Base-by-base conservation (phyloP, 257 asterid genomes). In the Cynanchum wilfordii region DNA sequence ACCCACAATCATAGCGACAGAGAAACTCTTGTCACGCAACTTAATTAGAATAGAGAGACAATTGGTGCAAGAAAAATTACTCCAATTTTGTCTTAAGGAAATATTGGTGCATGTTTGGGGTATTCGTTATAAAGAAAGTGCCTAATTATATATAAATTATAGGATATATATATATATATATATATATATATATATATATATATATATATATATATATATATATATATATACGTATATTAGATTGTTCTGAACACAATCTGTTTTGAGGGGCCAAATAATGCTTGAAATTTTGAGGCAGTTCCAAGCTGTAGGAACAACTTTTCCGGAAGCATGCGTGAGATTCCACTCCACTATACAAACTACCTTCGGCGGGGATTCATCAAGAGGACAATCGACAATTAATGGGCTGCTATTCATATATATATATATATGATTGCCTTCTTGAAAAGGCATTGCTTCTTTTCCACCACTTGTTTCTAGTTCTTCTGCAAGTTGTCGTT, bases 1-100 rank as follows among this genome's bases (percentile, higher is more conserved):
- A 88, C 11, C 83, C 84, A 60, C 89, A 86, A 82, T 78, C 81
- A 84, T 84, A 76, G 25, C 52, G 83, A 80, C 82, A 75, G 64
- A 5, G 25, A 59, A 3, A 33, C 47, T 84, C 73, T 67, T 71
- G 85, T 77, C 76, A 13, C 38, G 55, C 73, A 63, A 64, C 73
- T 66, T 27, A n/a, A n/a, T n/a, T n/a, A 68, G 3, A 33, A 33
- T 33, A 67, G 49, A 24, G 60, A 73, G 78, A 75, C 50, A 75
- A 55, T 57, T 56, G 17, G 67, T 54, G 67, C 72, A 66, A 67
- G 40, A 44, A 55, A 75, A 55, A 49, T 30, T 1, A 68, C 40
- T 68, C 74, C 58, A 45, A 68, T 75, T 57, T 57, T 58, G 74
- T 45, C 63, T 29, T n/a, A 4, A 45, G 17, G 63, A 25, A 57